phyloP scores from a whole-genome alignment of 306 rosid genomes.

The Argentina anserina region DNA sequence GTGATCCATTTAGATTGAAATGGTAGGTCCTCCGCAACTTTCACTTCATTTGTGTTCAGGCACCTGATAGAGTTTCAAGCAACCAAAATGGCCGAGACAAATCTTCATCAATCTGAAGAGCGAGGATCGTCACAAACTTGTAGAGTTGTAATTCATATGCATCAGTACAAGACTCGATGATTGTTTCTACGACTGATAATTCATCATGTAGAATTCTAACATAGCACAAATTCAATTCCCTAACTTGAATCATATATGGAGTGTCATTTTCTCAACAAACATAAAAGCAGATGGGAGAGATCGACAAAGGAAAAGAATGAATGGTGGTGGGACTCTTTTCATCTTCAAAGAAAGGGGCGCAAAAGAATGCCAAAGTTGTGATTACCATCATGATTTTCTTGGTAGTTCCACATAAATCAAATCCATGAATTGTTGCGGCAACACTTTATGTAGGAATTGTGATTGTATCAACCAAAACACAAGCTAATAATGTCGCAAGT shows the following conservation, averaged over 20 bases:
- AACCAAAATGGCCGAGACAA: background rate
- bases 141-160: background rate
- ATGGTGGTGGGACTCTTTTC: conserved; percentile 16
- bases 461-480: background rate
- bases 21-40: background rate
- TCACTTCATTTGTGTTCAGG: background rate
- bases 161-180: background rate
- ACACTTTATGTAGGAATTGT: conserved; percentile 8
- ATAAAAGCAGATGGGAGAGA: background rate
- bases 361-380: conserved; percentile 13
- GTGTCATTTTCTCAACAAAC: conserved; percentile 11
- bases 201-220: background rate
- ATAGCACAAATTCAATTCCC: background rate
- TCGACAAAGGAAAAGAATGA: background rate
- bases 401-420: background rate
- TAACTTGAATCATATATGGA: background rate
- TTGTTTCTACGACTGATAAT: background rate
- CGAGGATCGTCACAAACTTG: background rate
- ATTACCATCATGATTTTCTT: conserved; percentile 22
- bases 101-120: background rate
- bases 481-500: background rate
- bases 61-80: background rate
- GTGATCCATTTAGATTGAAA: background rate
- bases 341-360: conserved; percentile 18
- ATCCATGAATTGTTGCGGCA: background rate